Conservation (phyloP, 306 rosid genomes). For the Vicia sativa region DNA sequence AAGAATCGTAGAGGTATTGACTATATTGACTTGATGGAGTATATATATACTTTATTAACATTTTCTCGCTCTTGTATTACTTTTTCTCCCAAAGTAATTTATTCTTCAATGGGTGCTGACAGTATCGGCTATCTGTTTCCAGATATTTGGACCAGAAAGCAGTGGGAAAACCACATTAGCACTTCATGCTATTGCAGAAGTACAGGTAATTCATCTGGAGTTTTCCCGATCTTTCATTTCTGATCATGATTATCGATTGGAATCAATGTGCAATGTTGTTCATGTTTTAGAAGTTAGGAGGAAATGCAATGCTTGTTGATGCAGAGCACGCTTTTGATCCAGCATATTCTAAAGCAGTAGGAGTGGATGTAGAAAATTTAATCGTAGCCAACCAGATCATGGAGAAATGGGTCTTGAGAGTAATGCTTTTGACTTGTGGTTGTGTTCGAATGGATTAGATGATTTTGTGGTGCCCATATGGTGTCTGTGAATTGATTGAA, state of each 20-base stretch:
- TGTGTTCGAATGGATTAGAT: no score
- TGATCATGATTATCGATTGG: conserved; percentile 4
- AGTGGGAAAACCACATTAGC: conserved; percentile 98
- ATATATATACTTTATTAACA: no score
- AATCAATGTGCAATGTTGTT: conserved; percentile 38
- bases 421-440: no score
- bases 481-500: conserved; percentile 39
- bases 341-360: conserved; percentile 89
- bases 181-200: conserved; percentile 97
- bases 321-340: conserved; percentile 99
- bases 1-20: conserved; percentile 93
- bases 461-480: conserved; percentile 14
- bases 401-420: conserved; percentile 90
- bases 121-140: conserved; percentile 34
- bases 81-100: no score
- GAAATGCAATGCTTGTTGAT: conserved; percentile 99
- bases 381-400: conserved; percentile 98
- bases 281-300: conserved; percentile 78
- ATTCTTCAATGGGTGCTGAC: conserved; percentile 20
- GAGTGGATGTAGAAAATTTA: conserved; percentile 96
- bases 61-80: no score
- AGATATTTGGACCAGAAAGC: conserved; percentile 99
- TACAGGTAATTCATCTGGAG: conserved; percentile 61
- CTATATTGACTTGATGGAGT: no score
- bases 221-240: conserved; percentile 30